Conservation (phyloP, 805 yeast genomes). For the Saccharomycopsis capsularis region DNA sequence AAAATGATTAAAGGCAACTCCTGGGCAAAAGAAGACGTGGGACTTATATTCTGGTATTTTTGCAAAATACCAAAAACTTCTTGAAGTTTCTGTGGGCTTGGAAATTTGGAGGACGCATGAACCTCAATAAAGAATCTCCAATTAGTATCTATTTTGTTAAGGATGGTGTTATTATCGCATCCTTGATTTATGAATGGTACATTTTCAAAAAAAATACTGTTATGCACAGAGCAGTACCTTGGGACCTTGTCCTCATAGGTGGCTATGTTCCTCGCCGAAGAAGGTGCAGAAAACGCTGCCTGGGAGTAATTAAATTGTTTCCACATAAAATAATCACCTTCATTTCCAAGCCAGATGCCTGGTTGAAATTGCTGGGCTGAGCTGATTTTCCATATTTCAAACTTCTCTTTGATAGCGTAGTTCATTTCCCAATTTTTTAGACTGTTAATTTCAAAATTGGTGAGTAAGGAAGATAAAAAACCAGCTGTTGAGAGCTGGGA, state of each 20-base stretch:
- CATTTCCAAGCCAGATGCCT: slow-evolving; percentile 77
- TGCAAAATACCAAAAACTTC: slow-evolving; percentile 2
- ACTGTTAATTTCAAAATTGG: slow-evolving; percentile 32
- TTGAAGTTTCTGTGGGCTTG: slow-evolving; percentile 1
- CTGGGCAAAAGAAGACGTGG: not conserved
- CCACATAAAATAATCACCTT: slow-evolving; percentile 55
- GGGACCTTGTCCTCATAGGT: slow-evolving; percentile 6
- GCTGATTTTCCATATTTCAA: slow-evolving; percentile 82
- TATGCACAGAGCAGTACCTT: slow-evolving; percentile 13
- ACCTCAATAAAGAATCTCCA: slow-evolving; percentile 12
- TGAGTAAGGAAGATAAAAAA: slow-evolving; percentile 20
- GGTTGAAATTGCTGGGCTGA: slow-evolving; percentile 49
- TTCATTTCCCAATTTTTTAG: slow-evolving; percentile 63
- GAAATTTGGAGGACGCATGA: slow-evolving; percentile 6
- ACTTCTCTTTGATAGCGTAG: slow-evolving; percentile 61
- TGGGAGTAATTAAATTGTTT: slow-evolving; percentile 18
- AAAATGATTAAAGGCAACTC: slow-evolving; percentile 27
- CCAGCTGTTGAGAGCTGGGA: not conserved
- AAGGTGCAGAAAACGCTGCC: not conserved
- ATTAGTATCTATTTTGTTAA: not conserved
- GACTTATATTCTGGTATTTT: slow-evolving; percentile 5
- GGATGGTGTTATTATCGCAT: not conserved
- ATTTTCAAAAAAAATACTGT: slow-evolving; percentile 13
- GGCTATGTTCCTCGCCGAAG: no score
- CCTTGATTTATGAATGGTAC: not conserved